Evolutionary conservation across 192 early-diverging fungal species (phyloP), one percentile per base, ranked within the genome.

Genomic region (Coemansia sp.): DNA sequence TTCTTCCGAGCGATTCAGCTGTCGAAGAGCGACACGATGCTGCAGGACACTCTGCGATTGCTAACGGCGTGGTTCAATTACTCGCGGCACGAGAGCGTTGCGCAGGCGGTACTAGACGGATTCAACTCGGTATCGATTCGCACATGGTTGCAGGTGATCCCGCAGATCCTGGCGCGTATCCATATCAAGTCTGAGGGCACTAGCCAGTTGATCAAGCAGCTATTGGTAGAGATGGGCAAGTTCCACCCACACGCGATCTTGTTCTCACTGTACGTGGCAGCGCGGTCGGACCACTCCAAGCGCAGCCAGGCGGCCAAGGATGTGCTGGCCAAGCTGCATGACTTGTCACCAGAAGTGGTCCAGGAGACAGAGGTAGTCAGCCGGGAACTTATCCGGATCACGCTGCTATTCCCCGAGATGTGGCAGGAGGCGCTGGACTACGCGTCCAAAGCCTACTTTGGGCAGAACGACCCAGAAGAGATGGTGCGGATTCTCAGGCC

Each of bases 81-180:
- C 75, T 94, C 95, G 3, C 89, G 93, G 66, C 90, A 93, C 32
- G 82, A 85, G 10, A 91, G 95, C 64, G 95, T 99, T 37, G 92
- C 89, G 66, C 77, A 84, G 27, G 91, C 93, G 4, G 88, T 98
- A 42, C 88, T 76, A 25, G 91, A 92, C 58, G 95, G 93, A 4
- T 90, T 98, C 75, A 87, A 86, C 4, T 87, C 77, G 27, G 92
- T 99, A 23, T 93, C 87, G 57, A 92, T 96, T 62, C 93, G 94
- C 44, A 94, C 93, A 0, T 99, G 96, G 97, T 79, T 99, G 55
- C 94, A 99, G 75, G 97, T 99, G 31, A 98, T 99, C 73, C 97
- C 97, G 17, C 95, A 98, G 83, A 79, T 99, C 25, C 94, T 99
- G 85, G 97, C 95, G 0, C 85, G 96, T 27, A 95, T 97, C 62